Evolutionary conservation across 805 yeast genomes (phyloP), one percentile per base, ranked within the genome.

Genomic region (Monosporozyma siamensis): DNA sequence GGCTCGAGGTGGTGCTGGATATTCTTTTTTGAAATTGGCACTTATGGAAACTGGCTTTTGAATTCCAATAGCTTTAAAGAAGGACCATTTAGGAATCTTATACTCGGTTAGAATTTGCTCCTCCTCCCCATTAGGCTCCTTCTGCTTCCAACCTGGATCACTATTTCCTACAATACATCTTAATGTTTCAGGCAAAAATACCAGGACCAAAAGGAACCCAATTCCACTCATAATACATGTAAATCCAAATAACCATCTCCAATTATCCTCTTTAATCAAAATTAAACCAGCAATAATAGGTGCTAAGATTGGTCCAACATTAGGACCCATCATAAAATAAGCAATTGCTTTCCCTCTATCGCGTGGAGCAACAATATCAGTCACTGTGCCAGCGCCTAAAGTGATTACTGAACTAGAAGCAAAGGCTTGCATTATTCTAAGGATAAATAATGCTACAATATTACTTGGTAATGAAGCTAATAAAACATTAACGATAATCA

Each of bases 351-450:
- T 67, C 2, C 95, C 96, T 52, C 95, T 68, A 49, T 78, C 74
- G 24, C 74, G 69, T 15, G 81, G 79, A 7, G 75, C 69, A 46
- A 72, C 80, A 25, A 88, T 60, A 58, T 88, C 97, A 23, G 86
- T 77, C 15, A 88, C 79, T 0, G 95, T 84, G 2, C 95, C 96
- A 0, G 95, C 95, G 1, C 96, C 96, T 23, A 86, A 81, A 15
- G 94, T 77, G 58, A 88, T 94, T 0, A 88, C 95, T 2, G 90
- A 81, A 46, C 86, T 76, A 0, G 92, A 95, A 29, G 95, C 94
- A 54, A 88, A 69, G 1, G 88, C 90, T 52, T 82, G 87, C 2
- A 89, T 80, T 3, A 82, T 59, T 45, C 77, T 67, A 2, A 86
- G 66, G 4, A 87, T 72, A 27, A 81, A 74, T 1, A 85, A 68